Evolutionary conservation across 139 green algal genomes (phyloP).

Genomic region (Tetraselmis chui): DNA sequence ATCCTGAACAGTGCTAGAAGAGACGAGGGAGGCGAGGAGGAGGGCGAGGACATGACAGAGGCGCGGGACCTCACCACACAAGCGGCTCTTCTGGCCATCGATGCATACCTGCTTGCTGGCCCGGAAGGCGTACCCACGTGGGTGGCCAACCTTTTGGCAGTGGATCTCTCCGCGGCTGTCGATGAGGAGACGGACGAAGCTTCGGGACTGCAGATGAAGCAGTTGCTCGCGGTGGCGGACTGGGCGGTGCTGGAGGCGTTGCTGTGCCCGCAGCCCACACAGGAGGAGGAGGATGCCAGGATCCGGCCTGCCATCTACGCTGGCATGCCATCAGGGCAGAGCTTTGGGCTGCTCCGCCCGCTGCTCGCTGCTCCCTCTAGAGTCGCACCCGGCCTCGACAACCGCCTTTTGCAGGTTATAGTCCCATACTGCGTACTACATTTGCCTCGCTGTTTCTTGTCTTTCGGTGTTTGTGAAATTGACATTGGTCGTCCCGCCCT

Average conservation of each 20-base stretch:
- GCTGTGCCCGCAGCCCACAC: neutral
- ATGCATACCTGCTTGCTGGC: neutral
- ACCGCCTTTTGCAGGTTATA: neutral
- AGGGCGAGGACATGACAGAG: neutral
- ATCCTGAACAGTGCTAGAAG: neutral
- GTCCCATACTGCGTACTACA: neutral
- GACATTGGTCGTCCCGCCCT: neutral
- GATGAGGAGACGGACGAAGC: neutral
- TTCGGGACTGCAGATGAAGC: neutral
- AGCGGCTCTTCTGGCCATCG: neutral
- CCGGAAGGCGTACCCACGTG: neutral
- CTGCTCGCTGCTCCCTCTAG: neutral
- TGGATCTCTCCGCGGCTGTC: neutral
- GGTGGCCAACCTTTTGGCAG: neutral
- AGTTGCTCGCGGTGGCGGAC: neutral
- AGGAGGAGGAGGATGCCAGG: neutral
- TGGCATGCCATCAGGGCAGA: neutral
- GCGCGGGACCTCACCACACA: neutral
- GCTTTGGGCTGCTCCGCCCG: neutral
- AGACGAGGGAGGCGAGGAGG: neutral
- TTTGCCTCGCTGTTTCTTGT: neutral
- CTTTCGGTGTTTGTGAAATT: neutral
- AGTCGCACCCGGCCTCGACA: neutral
- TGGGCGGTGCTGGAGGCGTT: neutral
- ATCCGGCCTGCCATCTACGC: too few relatives aligned